Evolutionary conservation across 2,329 filamentous ascomycete genomes (phyloP).

Genomic region (Teratosphaeriaceae sp.): DNA sequence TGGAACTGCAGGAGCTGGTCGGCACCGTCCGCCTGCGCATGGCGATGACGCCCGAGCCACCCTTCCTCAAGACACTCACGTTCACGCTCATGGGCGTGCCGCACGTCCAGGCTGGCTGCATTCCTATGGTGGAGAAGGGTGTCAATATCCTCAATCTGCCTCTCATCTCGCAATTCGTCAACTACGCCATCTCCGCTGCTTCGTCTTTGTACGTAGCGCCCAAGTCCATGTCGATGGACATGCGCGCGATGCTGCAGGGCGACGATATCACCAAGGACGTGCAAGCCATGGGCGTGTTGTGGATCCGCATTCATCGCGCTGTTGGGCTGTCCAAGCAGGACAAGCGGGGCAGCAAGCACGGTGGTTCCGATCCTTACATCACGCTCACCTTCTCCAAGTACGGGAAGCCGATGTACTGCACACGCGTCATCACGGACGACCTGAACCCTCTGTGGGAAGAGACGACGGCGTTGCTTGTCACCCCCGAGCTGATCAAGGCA

Average conservation of each 20-base stretch:
- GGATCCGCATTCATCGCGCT: conserved; percentile 61
- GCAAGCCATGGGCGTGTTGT: conserved; percentile 54
- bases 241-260: conserved; percentile 71
- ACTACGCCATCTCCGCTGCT: conserved; percentile 66
- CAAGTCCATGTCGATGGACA: conserved; percentile 64
- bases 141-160: conserved; percentile 71
- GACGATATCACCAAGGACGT: conserved; percentile 77
- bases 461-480: conserved; percentile 61
- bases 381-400: conserved; percentile 73
- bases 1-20: conserved; percentile 66
- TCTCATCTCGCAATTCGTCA: conserved; percentile 67
- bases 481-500: conserved; percentile 64
- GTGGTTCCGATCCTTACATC: conserved; percentile 64
- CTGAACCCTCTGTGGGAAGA: conserved; percentile 68
- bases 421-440: conserved; percentile 57
- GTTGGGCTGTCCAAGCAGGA: too few species aligned
- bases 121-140: conserved; percentile 61
- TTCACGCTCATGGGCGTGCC: conserved; percentile 70
- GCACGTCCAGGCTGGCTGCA: conserved; percentile 62
- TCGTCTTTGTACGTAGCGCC: conserved; percentile 70
- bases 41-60: conserved; percentile 68
- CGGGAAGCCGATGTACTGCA: conserved; percentile 61
- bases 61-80: conserved; percentile 69
- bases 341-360: conserved; percentile 55
- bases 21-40: conserved; percentile 62